Base-by-base conservation (phyloP, 192 early-diverging fungal species). In the Lobosporangium transversale region DNA sequence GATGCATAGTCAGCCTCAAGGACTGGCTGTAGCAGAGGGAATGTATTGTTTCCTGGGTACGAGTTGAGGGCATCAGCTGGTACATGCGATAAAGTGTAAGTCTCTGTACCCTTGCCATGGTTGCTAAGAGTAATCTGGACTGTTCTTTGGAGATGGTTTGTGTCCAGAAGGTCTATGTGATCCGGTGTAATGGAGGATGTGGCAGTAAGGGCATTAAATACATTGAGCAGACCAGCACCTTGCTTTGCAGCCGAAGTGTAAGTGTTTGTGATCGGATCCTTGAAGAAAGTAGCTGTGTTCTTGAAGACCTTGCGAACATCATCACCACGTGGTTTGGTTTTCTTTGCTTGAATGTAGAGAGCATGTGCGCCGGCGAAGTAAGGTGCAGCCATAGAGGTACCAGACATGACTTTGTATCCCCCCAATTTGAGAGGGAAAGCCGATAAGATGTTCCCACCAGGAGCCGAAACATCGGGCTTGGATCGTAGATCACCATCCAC, bases 401-500 rank as follows among this genome's bases (percentile, higher is more conserved):
- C 81, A 7, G 68, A 78, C 18, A 78, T 18, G 23, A 66, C 57
- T 3, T 52, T 40, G n/a, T 66, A 67, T 11, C 51, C 49, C 21
- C 67, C 58, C 47, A 58, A 37, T 29, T 43, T 47, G 33, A 55
- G 60, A 50, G 67, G 76, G 53, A 51, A 65, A 23, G 73, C 23
- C 4, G 73, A 76, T 45, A 84, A 85, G 10, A 89, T 81, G 43
- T 53, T 66, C 17, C 83, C 84, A 53, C 87, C 87, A 29, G 82
- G 67, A 55, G 81, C 84, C 43, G 63, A 69, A 69, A 89, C 42
- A 58, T 87, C 76, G 26, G 84, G 84, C 60, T 86, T 86, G 58
- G 90, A 82, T 11, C 75, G 78, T 1, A 90, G 81, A 50, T 90
- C 85, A 42, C 86, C 81, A 18, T 84, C 84, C 10, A 89, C 70